Percentiles rank a stretch among this genome's conserved stretches.
Conservation (phyloP, 176 grass and related monocot species). For the Sorghum bicolor region Sorghum_bicolor_NCBIv3 NC_012871.2:65724001-65724500, state of each 20-base stretch:
- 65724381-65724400: slow-evolving; percentile 40
- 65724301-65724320: background rate
- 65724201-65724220: slow-evolving; percentile 71
- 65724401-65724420: slow-evolving; percentile 76
- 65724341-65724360: slow-evolving; percentile 20
- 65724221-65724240: slow-evolving; percentile 97
- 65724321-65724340: slow-evolving; percentile 15
- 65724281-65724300: slow-evolving; percentile 79
- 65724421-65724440: slow-evolving; percentile 45
- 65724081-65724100: slow-evolving; percentile 40
- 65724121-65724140: slow-evolving; percentile 26
- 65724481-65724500: slow-evolving; percentile 39
- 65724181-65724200: slow-evolving; percentile 95
- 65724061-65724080: slow-evolving; percentile 39
- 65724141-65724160: slow-evolving; percentile 77
- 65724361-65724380: slow-evolving; percentile 30
- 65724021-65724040: slow-evolving; percentile 57
- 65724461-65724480: slow-evolving; percentile 88
- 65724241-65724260: slow-evolving; percentile 76
- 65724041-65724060: slow-evolving; percentile 22
- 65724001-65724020: background rate
- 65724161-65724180: slow-evolving; percentile 80
- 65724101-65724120: background rate
- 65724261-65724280: slow-evolving; percentile 99
- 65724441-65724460: slow-evolving; percentile 46